A percentile compares a stretch with the other conserved stretches of the same genome.
These are phyloP conservation scores for Besnoitia besnoiti DNA, from an alignment of 169 alveolate genomes.

Conservation along the genomic window DNA sequence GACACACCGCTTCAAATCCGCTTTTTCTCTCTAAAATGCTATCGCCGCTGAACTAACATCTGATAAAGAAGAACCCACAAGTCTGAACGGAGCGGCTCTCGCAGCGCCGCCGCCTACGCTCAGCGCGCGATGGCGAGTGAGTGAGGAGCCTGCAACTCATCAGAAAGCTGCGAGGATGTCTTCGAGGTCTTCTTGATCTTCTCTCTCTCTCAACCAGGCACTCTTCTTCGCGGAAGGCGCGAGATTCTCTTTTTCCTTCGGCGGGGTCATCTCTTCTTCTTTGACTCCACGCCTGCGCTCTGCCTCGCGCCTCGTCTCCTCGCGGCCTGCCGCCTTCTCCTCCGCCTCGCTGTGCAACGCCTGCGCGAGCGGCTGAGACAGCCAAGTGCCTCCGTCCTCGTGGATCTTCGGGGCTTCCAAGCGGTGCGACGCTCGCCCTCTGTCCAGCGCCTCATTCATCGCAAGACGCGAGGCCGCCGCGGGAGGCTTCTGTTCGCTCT, in stretches of 20 bases:
- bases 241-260: not conserved
- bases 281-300: not conserved
- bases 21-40: too few species aligned
- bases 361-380: not conserved
- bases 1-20: too few species aligned
- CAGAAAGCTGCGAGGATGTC: slow-evolving; percentile 18
- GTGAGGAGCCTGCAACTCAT: not conserved
- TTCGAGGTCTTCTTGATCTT: slow-evolving; percentile 13
- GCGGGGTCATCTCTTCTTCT: not conserved
- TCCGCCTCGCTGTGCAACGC: not conserved
- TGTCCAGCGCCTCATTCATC: too few species aligned
- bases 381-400: not conserved
- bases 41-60: too few species aligned
- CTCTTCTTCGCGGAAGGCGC: too few species aligned
- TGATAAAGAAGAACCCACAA: too few species aligned
- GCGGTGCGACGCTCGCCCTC: too few species aligned
- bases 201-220: not conserved
- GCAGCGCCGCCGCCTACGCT: too few species aligned
- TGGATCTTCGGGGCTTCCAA: too few species aligned
- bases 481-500: not conserved
- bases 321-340: not conserved
- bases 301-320: not conserved
- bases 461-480: not conserved
- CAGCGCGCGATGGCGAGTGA: too few species aligned
- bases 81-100: too few species aligned